Evolutionary conservation across 352 stramenopile species (phyloP).

Genomic region (Phytopythium litorale): DNA sequence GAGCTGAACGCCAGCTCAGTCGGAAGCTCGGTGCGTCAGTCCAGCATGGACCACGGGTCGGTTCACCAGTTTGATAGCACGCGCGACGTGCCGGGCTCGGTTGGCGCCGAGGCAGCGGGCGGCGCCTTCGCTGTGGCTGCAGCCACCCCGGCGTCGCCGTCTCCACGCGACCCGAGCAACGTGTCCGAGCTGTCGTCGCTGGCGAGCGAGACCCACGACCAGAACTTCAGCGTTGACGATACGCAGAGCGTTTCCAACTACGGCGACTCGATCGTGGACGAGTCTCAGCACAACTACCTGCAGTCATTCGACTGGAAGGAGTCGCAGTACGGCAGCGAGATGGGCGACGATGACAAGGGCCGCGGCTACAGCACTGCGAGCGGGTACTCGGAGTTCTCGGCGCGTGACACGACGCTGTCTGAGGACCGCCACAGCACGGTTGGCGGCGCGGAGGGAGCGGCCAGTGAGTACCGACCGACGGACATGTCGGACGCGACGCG

Average conservation of each 20-base stretch:
- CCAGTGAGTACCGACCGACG: conserved; percentile 10
- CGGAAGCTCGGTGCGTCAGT: conserved; percentile 14
- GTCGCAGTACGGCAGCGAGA: conserved; percentile 35
- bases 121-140: conserved; percentile 10
- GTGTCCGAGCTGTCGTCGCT: conserved; percentile 47
- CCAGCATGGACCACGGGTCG: conserved; percentile 19
- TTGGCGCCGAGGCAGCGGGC: conserved; percentile 11
- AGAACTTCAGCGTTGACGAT: conserved; percentile 9
- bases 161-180: conserved; percentile 25
- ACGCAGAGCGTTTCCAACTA: conserved; percentile 53
- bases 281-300: conserved; percentile 38
- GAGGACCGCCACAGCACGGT: conserved; percentile 18
- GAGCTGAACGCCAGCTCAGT: conserved; percentile 33
- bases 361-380: conserved; percentile 43
- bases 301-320: conserved; percentile 43
- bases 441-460: not conserved
- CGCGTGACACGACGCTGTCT: conserved; percentile 19
- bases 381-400: conserved; percentile 25
- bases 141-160: not conserved
- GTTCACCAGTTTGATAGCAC: conserved; percentile 19
- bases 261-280: conserved; percentile 40
- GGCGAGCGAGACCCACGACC: conserved; percentile 14
- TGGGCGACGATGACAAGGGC: conserved; percentile 33
- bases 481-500: conserved; percentile 42
- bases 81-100: not conserved